Percentiles rank a stretch among this genome's conserved stretches.
Evolutionary conservation across 345 rosid species (phyloP).

Genomic region (Eucalyptus cloeziana): DNA sequence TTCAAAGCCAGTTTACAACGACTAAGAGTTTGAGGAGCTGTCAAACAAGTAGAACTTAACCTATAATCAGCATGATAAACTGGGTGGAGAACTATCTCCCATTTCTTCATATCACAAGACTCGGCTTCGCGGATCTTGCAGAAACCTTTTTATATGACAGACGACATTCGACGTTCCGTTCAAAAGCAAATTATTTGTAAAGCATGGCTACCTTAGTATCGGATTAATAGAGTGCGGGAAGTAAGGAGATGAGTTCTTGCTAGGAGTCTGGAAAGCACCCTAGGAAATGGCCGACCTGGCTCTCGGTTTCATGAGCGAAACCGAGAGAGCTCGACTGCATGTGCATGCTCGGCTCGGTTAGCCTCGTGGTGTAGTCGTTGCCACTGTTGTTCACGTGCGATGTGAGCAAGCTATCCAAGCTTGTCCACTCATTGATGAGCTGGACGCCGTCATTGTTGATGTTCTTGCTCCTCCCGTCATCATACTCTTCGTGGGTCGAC

Average conservation of each 20-base stretch:
- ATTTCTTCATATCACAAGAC: neutral
- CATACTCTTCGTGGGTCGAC: constrained; percentile 16
- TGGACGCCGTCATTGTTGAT: constrained; percentile 1
- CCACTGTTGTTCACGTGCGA: constrained; percentile 11
- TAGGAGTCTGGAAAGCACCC: constrained; percentile 61
- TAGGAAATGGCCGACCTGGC: constrained; percentile 27
- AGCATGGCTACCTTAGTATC: neutral
- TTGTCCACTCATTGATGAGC: constrained; percentile 47
- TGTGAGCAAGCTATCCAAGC: constrained; percentile 39
- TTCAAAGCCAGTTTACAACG: neutral
- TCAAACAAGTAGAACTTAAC: neutral
- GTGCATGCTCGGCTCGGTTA: neutral
- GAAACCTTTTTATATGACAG: neutral
- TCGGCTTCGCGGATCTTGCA: neutral
- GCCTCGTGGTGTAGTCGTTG: neutral
- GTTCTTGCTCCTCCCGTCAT: constrained; percentile 24
- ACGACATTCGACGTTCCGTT: neutral
- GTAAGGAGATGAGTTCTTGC: neutral
- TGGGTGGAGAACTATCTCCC: neutral
- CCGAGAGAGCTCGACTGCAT: constrained; percentile 4
- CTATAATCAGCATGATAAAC: neutral
- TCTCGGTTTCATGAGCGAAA: constrained; percentile 1
- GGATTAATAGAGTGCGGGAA: neutral
- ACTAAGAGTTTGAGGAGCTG: neutral
- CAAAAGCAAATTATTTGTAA: neutral